Base-by-base conservation (phyloP, 805 yeast species). In the Spencermartinsiella europaea region DNA sequence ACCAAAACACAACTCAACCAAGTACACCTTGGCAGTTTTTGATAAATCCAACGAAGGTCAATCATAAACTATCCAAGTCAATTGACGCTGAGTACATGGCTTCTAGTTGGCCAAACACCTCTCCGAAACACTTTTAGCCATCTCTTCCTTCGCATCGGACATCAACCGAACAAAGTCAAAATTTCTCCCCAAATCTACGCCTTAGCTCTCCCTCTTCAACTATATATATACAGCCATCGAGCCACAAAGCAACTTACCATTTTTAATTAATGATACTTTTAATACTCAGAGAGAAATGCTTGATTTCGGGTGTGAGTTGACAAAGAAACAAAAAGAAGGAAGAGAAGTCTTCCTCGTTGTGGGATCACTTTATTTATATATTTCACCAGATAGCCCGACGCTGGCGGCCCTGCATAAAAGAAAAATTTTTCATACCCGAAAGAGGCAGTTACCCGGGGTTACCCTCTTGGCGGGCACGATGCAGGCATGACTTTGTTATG, bases 291-390 rank as follows among this genome's bases (percentile, higher is more conserved):
- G 49, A 57, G 69, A 65, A 66, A 63, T 63, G 69, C 68, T 41
- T 50, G 59, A 66, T 65, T 65, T 62, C 69, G 57, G 69, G 69
- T 65, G 68, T 65, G 69, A 66, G 69, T 61, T 42, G 69, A 65
- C 68, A 56, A 59, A 46, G 65, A 63, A 58, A 59, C 49, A 52
- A 58, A 57, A 55, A 56, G 52, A 51, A 53, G 53, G 53, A 60
- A 56, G 50, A 52, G 44, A 46, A 38, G 48, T 38, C 35, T 20
- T 39, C 34, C 45, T 43, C 22, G 28, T 16, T 14, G 40, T 47
- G 44, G 48, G 48, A 33, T 28, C 27, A 31, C 38, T 42, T 40
- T 35, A 49, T 44, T 51, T 52, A 49, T 47, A 46, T 45, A 53
- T 41, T 40, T 12, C 42, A 35, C 48, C 34, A 33, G 38, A 12